phyloP scores from a whole-genome alignment of 1,284 basidiomycete species.

The Pseudomicrostroma phylloplanum region DNA sequence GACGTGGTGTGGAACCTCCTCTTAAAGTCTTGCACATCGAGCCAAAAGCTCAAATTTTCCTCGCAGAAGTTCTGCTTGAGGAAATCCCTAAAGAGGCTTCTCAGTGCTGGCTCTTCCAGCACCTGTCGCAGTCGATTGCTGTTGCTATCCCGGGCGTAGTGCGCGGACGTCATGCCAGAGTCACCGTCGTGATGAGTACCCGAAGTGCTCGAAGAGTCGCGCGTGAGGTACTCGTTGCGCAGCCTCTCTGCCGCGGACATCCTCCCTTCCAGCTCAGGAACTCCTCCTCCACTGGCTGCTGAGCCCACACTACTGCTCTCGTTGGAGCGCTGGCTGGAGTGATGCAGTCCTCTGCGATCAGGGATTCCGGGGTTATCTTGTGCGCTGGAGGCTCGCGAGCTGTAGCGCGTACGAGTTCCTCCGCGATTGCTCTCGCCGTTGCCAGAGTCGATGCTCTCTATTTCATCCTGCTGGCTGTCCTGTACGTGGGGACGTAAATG shows the following conservation, averaged over 20 bases:
- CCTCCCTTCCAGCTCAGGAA: conserved; percentile 60
- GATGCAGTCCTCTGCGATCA: too few relatives aligned
- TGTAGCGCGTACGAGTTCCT: neutral
- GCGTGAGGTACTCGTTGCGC: conserved; percentile 56
- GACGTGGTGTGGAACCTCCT: conserved; percentile 90
- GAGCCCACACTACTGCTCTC: neutral
- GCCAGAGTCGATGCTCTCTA: neutral
- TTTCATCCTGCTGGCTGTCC: neutral
- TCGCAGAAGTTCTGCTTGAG: conserved; percentile 91
- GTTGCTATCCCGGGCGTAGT: conserved; percentile 62
- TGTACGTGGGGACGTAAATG: neutral
- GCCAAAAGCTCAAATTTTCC: conserved; percentile 93
- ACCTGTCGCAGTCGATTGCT: conserved; percentile 86
- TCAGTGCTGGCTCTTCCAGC: conserved; percentile 82
- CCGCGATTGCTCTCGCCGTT: neutral
- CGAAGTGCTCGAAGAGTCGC: conserved; percentile 1
- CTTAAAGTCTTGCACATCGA: conserved; percentile 96
- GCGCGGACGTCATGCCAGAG: conserved; percentile 16
- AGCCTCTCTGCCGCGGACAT: conserved; percentile 71
- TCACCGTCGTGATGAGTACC: conserved; percentile 7
- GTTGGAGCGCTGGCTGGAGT: conserved; percentile 1
- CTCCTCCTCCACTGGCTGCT: neutral
- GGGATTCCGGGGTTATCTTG: neutral
- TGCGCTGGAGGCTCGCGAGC: neutral
- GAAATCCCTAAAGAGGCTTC: conserved; percentile 88